phyloP scores from a whole-genome alignment of 2,329 filamentous ascomycete species.

The Ceratocystis destructans region DNA sequence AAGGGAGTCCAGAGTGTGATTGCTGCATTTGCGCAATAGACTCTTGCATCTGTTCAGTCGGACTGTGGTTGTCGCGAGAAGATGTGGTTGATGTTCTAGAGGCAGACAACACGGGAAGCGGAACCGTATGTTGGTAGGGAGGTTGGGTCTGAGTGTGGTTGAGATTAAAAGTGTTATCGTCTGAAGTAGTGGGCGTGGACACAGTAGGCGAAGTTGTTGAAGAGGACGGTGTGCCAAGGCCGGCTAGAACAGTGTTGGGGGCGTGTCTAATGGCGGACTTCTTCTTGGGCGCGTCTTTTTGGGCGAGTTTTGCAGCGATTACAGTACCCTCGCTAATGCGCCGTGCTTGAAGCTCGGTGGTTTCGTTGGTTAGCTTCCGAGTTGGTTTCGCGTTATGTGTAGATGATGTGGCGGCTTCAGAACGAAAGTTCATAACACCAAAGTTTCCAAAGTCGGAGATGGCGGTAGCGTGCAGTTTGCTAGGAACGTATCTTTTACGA shows the following conservation, averaged over 20 bases:
- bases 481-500: slow-evolving; percentile 43
- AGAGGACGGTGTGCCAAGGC: background rate
- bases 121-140: slow-evolving; percentile 1
- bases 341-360: slow-evolving; percentile 41
- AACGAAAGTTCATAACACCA: slow-evolving; percentile 45
- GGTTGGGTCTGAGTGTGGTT: background rate
- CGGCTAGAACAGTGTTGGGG: background rate
- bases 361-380: slow-evolving; percentile 24
- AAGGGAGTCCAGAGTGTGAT: slow-evolving; percentile 8
- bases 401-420: slow-evolving; percentile 9
- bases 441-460: slow-evolving; percentile 47
- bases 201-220: background rate
- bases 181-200: background rate
- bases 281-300: slow-evolving; percentile 37
- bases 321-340: slow-evolving; percentile 49
- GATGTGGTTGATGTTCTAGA: background rate
- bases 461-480: slow-evolving; percentile 46
- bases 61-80: background rate
- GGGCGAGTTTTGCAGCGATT: slow-evolving; percentile 42
- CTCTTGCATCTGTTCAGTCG: slow-evolving; percentile 6
- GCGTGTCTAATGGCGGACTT: slow-evolving; percentile 4
- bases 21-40: slow-evolving; percentile 10
- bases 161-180: background rate
- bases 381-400: slow-evolving; percentile 27
- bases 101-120: slow-evolving; percentile 4